phyloP scores from a whole-genome alignment of 192 early-diverging fungal genomes.

The Fimicolochytrium jonesii region DNA sequence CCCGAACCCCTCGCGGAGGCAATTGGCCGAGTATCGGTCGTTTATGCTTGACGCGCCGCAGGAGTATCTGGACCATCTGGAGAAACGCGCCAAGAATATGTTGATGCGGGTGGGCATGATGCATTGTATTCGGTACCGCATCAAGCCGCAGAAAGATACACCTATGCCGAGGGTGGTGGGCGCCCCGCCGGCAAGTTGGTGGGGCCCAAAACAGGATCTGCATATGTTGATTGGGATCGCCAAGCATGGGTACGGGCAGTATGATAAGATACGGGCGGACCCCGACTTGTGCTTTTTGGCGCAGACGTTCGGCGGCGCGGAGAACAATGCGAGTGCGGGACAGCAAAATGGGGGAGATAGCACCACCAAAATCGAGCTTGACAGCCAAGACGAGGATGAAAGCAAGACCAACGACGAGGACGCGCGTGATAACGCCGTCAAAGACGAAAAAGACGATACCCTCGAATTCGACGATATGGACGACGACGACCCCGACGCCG shows the following conservation, averaged over 20 bases:
- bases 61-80: conserved; percentile 72
- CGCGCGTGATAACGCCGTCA: conserved; percentile 22
- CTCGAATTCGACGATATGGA: conserved; percentile 18
- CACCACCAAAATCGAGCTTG: no score
- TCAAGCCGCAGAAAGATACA: conserved; percentile 61
- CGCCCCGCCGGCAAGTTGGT: conserved; percentile 50
- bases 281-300: conserved; percentile 38
- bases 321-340: not conserved
- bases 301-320: conserved; percentile 18
- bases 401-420: conserved; percentile 19
- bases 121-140: conserved; percentile 66
- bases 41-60: conserved; percentile 65
- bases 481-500: not conserved
- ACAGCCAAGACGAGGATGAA: conserved; percentile 11
- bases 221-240: conserved; percentile 74
- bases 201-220: conserved; percentile 74
- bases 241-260: conserved; percentile 73
- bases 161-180: conserved; percentile 65
- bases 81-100: conserved; percentile 60
- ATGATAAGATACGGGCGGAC: conserved; percentile 46
- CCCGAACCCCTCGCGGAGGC: conserved; percentile 57
- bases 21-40: conserved; percentile 41
- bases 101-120: conserved; percentile 71
- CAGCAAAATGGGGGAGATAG: not conserved
- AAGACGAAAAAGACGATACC: conserved; percentile 17